These are phyloP conservation scores for Akanthomyces lecanii DNA, from an alignment of 2,329 filamentous ascomycete species.

Conservation along the genomic window DNA sequence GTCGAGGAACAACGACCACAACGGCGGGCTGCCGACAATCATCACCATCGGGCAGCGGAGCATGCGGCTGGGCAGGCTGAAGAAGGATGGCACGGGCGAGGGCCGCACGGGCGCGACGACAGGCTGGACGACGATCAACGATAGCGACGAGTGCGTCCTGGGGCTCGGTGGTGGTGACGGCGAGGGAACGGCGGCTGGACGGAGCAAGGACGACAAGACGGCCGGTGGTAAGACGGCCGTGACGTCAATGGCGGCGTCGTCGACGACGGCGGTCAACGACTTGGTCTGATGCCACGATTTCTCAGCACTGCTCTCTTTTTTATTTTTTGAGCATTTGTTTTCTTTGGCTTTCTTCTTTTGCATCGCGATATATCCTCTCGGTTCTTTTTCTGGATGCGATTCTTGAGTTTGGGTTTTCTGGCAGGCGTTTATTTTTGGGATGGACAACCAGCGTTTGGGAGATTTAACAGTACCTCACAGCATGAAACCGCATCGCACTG, in stretches of 20 bases:
- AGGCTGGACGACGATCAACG: conserved; percentile 24
- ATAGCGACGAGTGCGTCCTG: conserved; percentile 22
- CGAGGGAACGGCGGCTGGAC: no score
- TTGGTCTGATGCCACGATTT: neutral
- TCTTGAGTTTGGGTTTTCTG: neutral
- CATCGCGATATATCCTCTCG: neutral
- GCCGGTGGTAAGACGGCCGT: neutral
- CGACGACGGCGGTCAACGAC: conserved; percentile 7
- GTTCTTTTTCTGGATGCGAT: neutral
- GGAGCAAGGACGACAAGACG: neutral
- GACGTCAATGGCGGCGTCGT: conserved; percentile 2
- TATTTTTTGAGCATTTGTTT: neutral
- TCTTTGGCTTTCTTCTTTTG: no score
- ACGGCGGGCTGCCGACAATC: conserved; percentile 17
- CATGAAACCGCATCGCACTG: neutral
- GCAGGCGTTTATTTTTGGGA: neutral
- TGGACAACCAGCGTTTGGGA: neutral
- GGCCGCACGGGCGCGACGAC: conserved; percentile 4
- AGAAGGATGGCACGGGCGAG: conserved; percentile 18
- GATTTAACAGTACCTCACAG: neutral
- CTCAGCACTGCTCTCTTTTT: neutral
- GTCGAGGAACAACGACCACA: conserved; percentile 7
- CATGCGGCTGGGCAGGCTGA: conserved; percentile 19
- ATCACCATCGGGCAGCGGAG: conserved; percentile 22
- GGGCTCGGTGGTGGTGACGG: neutral